Conservation (phyloP, 2,329 filamentous ascomycete species). For the Triangularia setosa region DNA sequence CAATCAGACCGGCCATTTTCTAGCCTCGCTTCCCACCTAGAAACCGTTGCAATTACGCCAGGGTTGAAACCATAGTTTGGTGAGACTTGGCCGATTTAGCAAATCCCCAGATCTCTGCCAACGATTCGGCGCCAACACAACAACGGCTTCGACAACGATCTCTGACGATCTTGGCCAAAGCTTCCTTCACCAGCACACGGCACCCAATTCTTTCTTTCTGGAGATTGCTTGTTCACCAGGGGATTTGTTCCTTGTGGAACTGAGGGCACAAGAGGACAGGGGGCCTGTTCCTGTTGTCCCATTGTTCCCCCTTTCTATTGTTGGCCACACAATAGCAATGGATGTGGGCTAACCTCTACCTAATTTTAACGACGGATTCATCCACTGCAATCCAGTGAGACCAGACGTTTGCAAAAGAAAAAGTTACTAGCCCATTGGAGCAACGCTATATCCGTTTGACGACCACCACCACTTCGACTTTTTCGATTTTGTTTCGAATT, state of each 20-base stretch:
- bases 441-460: not conserved
- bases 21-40: not conserved
- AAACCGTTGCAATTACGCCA: not conserved
- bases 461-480: not conserved
- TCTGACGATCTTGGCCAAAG: not conserved
- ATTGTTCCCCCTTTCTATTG: slow-evolving; percentile 6
- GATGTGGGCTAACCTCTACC: not conserved
- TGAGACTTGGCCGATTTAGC: slow-evolving; percentile 8
- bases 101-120: slow-evolving; percentile 1
- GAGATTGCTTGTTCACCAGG: slow-evolving; percentile 1
- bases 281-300: not conserved
- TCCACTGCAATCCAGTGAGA: not conserved
- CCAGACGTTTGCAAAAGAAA: not conserved
- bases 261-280: slow-evolving; percentile 2
- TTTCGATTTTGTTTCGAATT: not conserved
- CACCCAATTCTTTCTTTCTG: not conserved
- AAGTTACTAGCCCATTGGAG: slow-evolving; percentile 1
- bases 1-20: not conserved
- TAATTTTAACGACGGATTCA: slow-evolving; percentile 6
- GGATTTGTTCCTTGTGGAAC: not conserved
- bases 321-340: slow-evolving; percentile 19
- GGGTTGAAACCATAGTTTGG: not conserved
- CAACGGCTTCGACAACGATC: not conserved
- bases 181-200: not conserved
- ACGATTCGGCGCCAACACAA: slow-evolving; percentile 2